Conservation (phyloP, 768 basidiomycete species). For the Suillus discolor region DNA sequence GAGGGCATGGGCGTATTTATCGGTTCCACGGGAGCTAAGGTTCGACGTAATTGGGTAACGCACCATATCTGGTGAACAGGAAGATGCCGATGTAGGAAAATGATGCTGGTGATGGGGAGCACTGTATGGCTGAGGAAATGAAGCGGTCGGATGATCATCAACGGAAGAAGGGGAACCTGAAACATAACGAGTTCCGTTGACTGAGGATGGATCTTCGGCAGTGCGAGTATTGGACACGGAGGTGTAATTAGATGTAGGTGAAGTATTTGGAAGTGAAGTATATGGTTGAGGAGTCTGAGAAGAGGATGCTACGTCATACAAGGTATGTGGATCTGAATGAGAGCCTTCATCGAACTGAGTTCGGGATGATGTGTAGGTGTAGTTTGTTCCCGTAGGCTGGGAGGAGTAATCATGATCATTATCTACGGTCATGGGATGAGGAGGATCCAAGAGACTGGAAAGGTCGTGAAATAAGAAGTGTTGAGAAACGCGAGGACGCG, state of each 20-base stretch:
- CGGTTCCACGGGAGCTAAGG: constrained; percentile 38
- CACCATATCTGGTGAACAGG: constrained; percentile 43
- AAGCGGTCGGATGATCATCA: constrained; percentile 39
- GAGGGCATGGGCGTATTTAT: constrained; percentile 37
- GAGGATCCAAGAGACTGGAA: constrained; percentile 24
- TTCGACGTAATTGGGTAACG: constrained; percentile 37
- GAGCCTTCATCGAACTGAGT: constrained; percentile 34
- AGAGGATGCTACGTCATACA: constrained; percentile 31
- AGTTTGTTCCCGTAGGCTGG: constrained; percentile 38
- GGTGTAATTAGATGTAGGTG: constrained; percentile 23
- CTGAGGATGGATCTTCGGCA: constrained; percentile 15
- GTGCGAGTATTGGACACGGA: constrained; percentile 21
- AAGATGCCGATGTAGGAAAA: constrained; percentile 44
- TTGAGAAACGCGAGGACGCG: constrained; percentile 18
- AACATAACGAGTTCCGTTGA: constrained; percentile 21
- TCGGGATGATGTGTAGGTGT: constrained; percentile 32
- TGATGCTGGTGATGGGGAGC: constrained; percentile 48
- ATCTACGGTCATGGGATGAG: constrained; percentile 38
- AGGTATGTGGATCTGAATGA: constrained; percentile 33
- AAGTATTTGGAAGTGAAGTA: constrained; percentile 19
- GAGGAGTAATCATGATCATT: constrained; percentile 33
- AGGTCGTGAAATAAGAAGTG: constrained; percentile 27
- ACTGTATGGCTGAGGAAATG: constrained; percentile 43
- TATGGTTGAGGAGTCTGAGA: constrained; percentile 18
- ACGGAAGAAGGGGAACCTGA: constrained; percentile 49